Conservation (phyloP, 352 stramenopile species). For the Phytophthora chlamydospora region DNA sequence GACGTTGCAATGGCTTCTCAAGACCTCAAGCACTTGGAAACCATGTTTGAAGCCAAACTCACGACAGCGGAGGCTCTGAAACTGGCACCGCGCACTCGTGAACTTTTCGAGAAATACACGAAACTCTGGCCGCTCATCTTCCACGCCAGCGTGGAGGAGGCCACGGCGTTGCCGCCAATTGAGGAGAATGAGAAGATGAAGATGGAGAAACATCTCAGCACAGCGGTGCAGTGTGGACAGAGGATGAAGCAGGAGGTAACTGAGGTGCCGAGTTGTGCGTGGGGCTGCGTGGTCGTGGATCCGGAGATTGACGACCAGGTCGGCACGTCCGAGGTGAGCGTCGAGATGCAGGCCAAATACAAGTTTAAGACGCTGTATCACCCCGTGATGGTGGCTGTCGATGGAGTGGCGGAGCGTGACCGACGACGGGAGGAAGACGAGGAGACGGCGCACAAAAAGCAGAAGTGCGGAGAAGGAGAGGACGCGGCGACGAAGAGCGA, state of each 20-base stretch:
- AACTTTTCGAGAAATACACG: slow-evolving; percentile 68
- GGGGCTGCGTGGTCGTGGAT: slow-evolving; percentile 64
- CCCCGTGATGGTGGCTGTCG: slow-evolving; percentile 71
- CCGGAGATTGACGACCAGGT: slow-evolving; percentile 38
- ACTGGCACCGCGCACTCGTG: slow-evolving; percentile 54
- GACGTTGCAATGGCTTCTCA: slow-evolving; percentile 10
- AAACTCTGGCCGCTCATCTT: slow-evolving; percentile 79
- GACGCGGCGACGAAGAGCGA: slow-evolving; percentile 3
- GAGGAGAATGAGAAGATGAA: slow-evolving; percentile 39
- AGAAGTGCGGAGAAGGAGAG: slow-evolving; percentile 28
- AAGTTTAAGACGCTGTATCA: slow-evolving; percentile 67
- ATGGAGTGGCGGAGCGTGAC: slow-evolving; percentile 68
- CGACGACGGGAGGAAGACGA: slow-evolving; percentile 35
- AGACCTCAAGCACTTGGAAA: slow-evolving; percentile 36
- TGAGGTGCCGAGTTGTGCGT: slow-evolving; percentile 39
- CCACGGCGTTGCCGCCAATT: slow-evolving; percentile 45
- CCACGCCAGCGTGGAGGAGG: slow-evolving; percentile 70
- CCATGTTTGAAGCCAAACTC: slow-evolving; percentile 53
- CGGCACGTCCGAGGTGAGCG: slow-evolving; percentile 33
- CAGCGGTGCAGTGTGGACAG: slow-evolving; percentile 29
- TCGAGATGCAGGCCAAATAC: slow-evolving; percentile 27
- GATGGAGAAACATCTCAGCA: slow-evolving; percentile 35
- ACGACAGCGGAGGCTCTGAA: slow-evolving; percentile 62
- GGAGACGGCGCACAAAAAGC: slow-evolving; percentile 41
- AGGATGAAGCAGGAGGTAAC: slow-evolving; percentile 24